These are phyloP conservation scores for Bolboschoenus planiculmis DNA, from an alignment of 176 grass and related monocot species.

Conservation along the genomic window DNA sequence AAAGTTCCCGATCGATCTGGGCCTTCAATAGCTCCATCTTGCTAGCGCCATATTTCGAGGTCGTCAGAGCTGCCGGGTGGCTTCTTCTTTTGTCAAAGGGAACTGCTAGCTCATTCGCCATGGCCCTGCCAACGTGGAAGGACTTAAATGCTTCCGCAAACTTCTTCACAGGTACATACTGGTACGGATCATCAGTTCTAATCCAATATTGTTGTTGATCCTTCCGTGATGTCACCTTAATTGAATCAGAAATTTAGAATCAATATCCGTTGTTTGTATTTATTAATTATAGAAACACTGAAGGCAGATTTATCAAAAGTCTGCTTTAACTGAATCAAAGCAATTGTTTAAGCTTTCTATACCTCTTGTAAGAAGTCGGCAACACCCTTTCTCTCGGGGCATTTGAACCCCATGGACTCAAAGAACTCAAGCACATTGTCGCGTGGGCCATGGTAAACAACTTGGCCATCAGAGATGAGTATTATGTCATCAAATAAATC, in stretches of 20 bases:
- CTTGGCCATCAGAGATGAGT: slow-evolving; percentile 72
- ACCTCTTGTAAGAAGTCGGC: slow-evolving; percentile 97
- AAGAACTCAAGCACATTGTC: slow-evolving; percentile 84
- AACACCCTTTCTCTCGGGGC: slow-evolving; percentile 81
- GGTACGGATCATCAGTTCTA: slow-evolving; percentile 28
- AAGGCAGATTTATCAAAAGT: neutral
- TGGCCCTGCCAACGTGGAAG: slow-evolving; percentile 45
- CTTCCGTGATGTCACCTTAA: slow-evolving; percentile 60
- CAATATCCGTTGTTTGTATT: neutral
- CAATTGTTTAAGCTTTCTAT: slow-evolving; percentile 2
- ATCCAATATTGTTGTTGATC: slow-evolving; percentile 86
- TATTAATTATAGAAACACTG: neutral
- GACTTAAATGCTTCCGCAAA: slow-evolving; percentile 46
- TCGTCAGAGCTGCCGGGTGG: slow-evolving; percentile 75
- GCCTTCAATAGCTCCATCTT: slow-evolving; percentile 66
- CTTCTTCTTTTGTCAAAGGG: slow-evolving; percentile 59
- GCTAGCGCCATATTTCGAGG: slow-evolving; percentile 53
- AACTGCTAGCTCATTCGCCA: slow-evolving; percentile 44
- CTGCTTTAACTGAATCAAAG: neutral
- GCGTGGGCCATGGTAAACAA: slow-evolving; percentile 80
- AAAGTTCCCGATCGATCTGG: slow-evolving; percentile 60
- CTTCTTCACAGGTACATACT: slow-evolving; percentile 59
- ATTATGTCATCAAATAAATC: slow-evolving; percentile 84
- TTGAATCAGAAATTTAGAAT: neutral
- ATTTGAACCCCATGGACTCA: slow-evolving; percentile 68